Conservation (phyloP, 768 basidiomycete species). For the Russula sp. region DNA sequence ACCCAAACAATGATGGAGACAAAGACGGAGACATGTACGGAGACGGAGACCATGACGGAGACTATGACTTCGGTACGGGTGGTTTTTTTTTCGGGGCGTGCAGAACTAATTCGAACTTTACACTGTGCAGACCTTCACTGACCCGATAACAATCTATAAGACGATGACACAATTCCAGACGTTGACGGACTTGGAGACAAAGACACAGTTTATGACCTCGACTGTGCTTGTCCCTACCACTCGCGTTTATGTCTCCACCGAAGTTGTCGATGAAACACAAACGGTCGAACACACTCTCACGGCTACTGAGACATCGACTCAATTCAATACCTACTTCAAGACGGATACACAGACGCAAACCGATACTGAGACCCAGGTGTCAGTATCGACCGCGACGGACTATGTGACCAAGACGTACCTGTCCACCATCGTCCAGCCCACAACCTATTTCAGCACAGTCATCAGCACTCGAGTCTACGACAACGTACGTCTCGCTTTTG, state of each 20-base stretch:
- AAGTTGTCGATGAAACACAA: slow-evolving; percentile 55
- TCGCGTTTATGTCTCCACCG: slow-evolving; percentile 55
- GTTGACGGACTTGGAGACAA: slow-evolving; percentile 27
- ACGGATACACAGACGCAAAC: slow-evolving; percentile 40
- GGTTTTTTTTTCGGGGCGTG: not conserved
- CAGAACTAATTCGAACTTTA: not conserved
- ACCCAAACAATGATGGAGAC: slow-evolving; percentile 42
- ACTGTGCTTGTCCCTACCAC: slow-evolving; percentile 60
- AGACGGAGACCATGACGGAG: slow-evolving; percentile 33
- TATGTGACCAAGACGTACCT: slow-evolving; percentile 54
- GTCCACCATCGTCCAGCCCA: slow-evolving; percentile 52
- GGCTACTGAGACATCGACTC: slow-evolving; percentile 54
- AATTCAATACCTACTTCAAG: slow-evolving; percentile 53
- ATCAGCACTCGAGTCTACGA: slow-evolving; percentile 58
- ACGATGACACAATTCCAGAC: slow-evolving; percentile 31
- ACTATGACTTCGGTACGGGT: slow-evolving; percentile 33
- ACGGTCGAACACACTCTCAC: slow-evolving; percentile 29
- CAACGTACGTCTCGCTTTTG: slow-evolving; percentile 43
- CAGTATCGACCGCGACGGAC: slow-evolving; percentile 54
- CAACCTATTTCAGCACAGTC: slow-evolving; percentile 55
- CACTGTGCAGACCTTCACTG: slow-evolving; percentile 19
- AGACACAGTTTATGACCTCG: slow-evolving; percentile 41
- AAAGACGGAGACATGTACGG: slow-evolving; percentile 39
- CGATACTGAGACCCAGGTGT: slow-evolving; percentile 42
- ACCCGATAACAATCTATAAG: slow-evolving; percentile 28